phyloP scores from a whole-genome alignment of 2,329 filamentous ascomycete species.

The Sporothrix schenckii region DNA sequence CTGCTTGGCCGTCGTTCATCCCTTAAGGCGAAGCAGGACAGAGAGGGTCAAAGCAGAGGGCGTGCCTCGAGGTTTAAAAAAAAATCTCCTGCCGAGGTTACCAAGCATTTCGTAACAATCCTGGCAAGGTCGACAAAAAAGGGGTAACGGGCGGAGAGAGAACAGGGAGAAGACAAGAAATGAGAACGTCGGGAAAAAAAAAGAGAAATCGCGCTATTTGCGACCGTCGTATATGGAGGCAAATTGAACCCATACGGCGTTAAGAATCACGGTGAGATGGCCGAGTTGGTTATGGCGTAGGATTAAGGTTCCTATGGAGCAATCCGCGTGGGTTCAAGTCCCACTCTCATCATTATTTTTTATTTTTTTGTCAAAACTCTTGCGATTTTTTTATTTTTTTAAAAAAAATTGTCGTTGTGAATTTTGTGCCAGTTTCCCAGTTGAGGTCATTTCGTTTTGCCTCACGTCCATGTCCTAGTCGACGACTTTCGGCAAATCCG shows the following conservation, averaged over 20 bases:
- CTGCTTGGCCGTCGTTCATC: not conserved
- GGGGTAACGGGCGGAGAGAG: too few relatives aligned
- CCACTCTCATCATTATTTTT: slow-evolving; percentile 31
- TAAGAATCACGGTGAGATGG: slow-evolving; percentile 27
- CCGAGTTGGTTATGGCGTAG: slow-evolving; percentile 36
- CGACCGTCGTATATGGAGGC: not conserved
- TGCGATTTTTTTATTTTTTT: not conserved
- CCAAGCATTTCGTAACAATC: slow-evolving; percentile 16
- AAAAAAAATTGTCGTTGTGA: not conserved
- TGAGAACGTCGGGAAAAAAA: too few relatives aligned
- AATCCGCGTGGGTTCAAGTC: slow-evolving; percentile 47
- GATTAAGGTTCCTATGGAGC: slow-evolving; percentile 41
- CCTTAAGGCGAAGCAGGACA: too few relatives aligned
- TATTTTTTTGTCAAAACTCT: not conserved
- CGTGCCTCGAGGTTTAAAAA: not conserved
- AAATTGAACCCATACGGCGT: not conserved
- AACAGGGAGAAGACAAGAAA: not conserved
- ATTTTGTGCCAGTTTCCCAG: not conserved
- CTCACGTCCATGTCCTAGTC: not conserved
- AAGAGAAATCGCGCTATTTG: too few relatives aligned
- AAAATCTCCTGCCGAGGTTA: slow-evolving; percentile 8
- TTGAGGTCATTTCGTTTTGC: not conserved
- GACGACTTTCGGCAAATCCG: not conserved
- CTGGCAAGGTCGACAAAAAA: not conserved
- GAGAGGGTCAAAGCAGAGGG: not conserved